Evolutionary conservation across 495 filamentous ascomycete genomes (phyloP).

Genomic region (Bathelium albidoporum): DNA sequence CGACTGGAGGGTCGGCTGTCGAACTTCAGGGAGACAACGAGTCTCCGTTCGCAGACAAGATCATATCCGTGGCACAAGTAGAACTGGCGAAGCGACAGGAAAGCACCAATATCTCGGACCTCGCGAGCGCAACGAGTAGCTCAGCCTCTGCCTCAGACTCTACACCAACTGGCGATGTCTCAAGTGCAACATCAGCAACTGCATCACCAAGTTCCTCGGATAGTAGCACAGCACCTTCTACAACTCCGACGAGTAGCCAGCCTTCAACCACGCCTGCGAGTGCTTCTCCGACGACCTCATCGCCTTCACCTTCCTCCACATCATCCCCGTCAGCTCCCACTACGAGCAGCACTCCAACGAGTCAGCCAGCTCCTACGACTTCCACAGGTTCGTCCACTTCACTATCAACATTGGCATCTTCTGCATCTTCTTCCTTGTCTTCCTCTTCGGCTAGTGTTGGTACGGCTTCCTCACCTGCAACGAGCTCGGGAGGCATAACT

Average conservation of each 20-base stretch:
- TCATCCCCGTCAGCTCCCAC: neutral
- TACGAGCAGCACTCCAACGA: neutral
- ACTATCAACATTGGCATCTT: neutral
- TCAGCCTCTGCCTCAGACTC: slow-evolving; percentile 6
- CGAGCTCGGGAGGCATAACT: neutral
- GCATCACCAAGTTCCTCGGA: neutral
- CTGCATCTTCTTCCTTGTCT: neutral
- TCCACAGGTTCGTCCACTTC: neutral
- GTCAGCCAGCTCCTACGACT: neutral
- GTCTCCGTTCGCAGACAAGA: slow-evolving; percentile 31
- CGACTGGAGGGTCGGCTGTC: neutral
- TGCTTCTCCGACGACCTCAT: neutral
- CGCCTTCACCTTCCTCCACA: slow-evolving; percentile 7
- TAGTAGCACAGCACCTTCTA: neutral
- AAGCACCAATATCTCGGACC: slow-evolving; percentile 6
- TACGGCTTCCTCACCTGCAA: neutral
- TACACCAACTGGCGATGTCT: slow-evolving; percentile 5
- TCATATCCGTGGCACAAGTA: slow-evolving; percentile 27
- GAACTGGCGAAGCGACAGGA: slow-evolving; percentile 27
- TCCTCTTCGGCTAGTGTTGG: neutral
- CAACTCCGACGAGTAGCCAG: neutral
- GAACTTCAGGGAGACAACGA: neutral
- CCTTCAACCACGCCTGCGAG: neutral
- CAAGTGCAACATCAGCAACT: neutral
- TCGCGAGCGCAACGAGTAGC: slow-evolving; percentile 7